These are phyloP conservation scores for Venturia nashicola DNA, from an alignment of 2,329 filamentous ascomycete species.

Conservation along the genomic window DNA sequence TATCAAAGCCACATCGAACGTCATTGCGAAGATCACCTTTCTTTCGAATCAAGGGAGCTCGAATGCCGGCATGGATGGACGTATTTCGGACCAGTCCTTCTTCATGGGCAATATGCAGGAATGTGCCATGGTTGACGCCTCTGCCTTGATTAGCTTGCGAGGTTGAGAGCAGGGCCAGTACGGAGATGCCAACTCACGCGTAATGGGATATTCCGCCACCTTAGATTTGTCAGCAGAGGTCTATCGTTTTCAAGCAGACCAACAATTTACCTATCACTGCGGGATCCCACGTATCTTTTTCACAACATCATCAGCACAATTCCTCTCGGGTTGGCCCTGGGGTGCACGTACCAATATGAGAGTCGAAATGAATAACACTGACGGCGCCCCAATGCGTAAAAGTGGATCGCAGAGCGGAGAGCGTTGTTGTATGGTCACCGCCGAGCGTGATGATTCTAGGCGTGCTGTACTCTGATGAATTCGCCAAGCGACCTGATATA, in stretches of 20 bases:
- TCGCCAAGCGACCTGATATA: slow-evolving; percentile 34
- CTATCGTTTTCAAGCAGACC: not conserved
- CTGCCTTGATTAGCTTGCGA: not conserved
- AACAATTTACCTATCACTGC: slow-evolving; percentile 34
- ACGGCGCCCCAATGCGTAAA: slow-evolving; percentile 39
- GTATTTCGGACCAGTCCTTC: slow-evolving; percentile 46
- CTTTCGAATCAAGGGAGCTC: slow-evolving; percentile 38
- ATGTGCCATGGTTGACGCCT: slow-evolving; percentile 31
- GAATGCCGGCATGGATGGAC: slow-evolving; percentile 50
- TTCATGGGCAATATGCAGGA: slow-evolving; percentile 49
- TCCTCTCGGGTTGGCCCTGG: slow-evolving; percentile 1
- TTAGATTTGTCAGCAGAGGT: slow-evolving; percentile 14
- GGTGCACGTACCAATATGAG: slow-evolving; percentile 29
- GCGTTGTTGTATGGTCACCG: slow-evolving; percentile 44
- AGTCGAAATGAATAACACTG: slow-evolving; percentile 47
- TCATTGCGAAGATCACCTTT: slow-evolving; percentile 45
- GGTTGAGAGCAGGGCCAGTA: not conserved
- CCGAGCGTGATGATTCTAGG: slow-evolving; percentile 42
- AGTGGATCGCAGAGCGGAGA: slow-evolving; percentile 39
- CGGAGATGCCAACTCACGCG: slow-evolving; percentile 29
- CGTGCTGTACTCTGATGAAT: slow-evolving; percentile 29
- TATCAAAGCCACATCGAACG: slow-evolving; percentile 45
- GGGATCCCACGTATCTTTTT: slow-evolving; percentile 43
- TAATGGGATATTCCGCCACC: slow-evolving; percentile 48
- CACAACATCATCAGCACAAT: not conserved